Base-by-base conservation (phyloP, 805 yeast species). In the Lipomyces kockii region DNA sequence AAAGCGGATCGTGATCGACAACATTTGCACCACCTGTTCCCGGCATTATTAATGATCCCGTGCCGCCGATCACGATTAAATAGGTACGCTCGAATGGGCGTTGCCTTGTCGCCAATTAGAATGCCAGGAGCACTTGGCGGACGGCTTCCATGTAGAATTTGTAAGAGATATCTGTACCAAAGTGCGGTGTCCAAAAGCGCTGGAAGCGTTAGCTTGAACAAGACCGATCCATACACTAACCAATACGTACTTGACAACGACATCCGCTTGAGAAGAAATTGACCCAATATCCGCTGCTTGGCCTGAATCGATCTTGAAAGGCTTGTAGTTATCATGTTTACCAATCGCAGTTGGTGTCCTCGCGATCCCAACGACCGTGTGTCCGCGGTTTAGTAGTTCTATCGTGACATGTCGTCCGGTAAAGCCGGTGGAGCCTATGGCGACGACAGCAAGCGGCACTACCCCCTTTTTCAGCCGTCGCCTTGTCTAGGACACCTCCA, bases 301-400 rank as follows among this genome's bases (percentile, higher is more conserved):
- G 34, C 55, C 54, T 29, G 61, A 22, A 34, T 64, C 61, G 14
- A 59, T 35, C 11, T 52, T 6, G 7, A 49, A 1, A 2, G 61
- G 60, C 20, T 11, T 7, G 37, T 29, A 64, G 20, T 53, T 8
- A 3, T 25, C 51, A 29, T 39, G 61, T 32, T 35, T 34, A 5
- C 61, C 63, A 35, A 60, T 35, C 22, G 37, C 51, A 32, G 25
- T 25, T 2, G 63, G 61, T n/a, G 39, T 34, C 8, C 67, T 56
- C 25, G 60, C 8, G 32, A 64, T 46, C 20, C 67, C 67, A 20
- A 25, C 12, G 12, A 64, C 64, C 17, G 3, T 20, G 32, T 64
- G 67, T 5, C 67, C 67, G 17, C 64, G 67, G 22, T 57, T 55
- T 7, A 64, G 51, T 11, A 64, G 53, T 58, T 60, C 64, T 14